Percentiles rank a stretch among this genome's conserved stretches.
Evolutionary conservation across 2,329 filamentous ascomycete species (phyloP).

Genomic region (Arthroderma sp.): DNA sequence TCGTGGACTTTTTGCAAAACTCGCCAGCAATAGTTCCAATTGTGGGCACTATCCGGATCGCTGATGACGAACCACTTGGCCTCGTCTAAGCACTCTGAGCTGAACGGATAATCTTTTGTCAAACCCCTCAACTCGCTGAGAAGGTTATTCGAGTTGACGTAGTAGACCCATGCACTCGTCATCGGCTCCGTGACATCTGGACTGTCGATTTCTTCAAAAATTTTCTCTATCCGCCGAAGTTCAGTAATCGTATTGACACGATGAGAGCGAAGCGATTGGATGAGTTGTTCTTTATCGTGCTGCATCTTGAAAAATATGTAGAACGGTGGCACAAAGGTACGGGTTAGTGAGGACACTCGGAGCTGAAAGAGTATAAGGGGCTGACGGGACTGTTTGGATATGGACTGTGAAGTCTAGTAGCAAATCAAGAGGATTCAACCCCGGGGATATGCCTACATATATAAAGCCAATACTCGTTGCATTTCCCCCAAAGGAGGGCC

Average conservation of each 20-base stretch:
- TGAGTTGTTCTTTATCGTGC: slow-evolving; percentile 42
- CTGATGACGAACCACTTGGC: slow-evolving; percentile 50
- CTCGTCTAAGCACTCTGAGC: slow-evolving; percentile 50
- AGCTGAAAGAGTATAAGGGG: no score
- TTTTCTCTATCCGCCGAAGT: slow-evolving; percentile 56
- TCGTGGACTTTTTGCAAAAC: slow-evolving; percentile 53
- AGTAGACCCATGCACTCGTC: slow-evolving; percentile 58
- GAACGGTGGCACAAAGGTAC: no score
- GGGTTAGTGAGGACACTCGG: no score
- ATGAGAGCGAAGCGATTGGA: slow-evolving; percentile 51
- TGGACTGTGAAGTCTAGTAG: no score
- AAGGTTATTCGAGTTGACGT: slow-evolving; percentile 57
- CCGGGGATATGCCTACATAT: no score
- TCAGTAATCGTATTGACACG: slow-evolving; percentile 62
- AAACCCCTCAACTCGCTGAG: slow-evolving; percentile 56
- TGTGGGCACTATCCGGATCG: slow-evolving; percentile 53
- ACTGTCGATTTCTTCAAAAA: slow-evolving; percentile 45
- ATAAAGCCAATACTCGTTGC: no score
- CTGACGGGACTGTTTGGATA: no score
- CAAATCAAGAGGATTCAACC: no score
- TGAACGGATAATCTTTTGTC: slow-evolving; percentile 55
- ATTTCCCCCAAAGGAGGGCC: no score
- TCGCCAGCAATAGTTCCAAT: slow-evolving; percentile 67
- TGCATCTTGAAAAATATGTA: slow-evolving; percentile 13
- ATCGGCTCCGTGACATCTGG: slow-evolving; percentile 52